These are phyloP conservation scores for Alternaria brassicicola DNA, from an alignment of 2,329 filamentous ascomycete genomes.

Conservation along the genomic window DNA sequence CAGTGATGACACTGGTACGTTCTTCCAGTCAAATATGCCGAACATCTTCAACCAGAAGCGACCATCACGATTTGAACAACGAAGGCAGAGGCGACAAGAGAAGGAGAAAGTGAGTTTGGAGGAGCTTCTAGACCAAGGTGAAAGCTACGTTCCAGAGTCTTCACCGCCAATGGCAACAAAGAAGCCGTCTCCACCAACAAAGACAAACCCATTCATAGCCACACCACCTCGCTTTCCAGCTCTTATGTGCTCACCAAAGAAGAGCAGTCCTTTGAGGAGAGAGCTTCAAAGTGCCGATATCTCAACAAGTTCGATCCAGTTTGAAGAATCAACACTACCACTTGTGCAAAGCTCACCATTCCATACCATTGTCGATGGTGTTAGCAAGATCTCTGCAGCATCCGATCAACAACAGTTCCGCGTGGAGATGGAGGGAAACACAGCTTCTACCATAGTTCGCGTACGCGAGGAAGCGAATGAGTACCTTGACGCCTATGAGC, in stretches of 20 bases:
- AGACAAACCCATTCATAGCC: conserved; percentile 40
- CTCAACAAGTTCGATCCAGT: conserved; percentile 26
- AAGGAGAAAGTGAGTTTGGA: conserved; percentile 41
- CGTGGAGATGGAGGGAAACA: conserved; percentile 38
- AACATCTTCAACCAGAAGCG: conserved; percentile 33
- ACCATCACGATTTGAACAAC: conserved; percentile 22
- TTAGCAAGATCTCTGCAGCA: conserved; percentile 31
- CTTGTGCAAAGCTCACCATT: conserved; percentile 44
- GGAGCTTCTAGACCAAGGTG: conserved; percentile 38
- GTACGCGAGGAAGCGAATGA: conserved; percentile 44
- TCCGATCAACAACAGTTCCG: conserved; percentile 43
- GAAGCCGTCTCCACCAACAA: conserved; percentile 18
- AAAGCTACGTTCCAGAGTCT: conserved; percentile 41
- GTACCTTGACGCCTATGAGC: conserved; percentile 43
- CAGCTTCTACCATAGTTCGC: conserved; percentile 35
- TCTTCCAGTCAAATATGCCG: conserved; percentile 44
- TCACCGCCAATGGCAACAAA: conserved; percentile 31
- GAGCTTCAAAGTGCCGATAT: conserved; percentile 39
- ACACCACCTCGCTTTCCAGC: conserved; percentile 40
- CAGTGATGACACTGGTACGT: conserved; percentile 48
- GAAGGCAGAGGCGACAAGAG: conserved; percentile 28
- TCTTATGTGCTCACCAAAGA: conserved; percentile 36
- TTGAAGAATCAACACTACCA: conserved; percentile 39
- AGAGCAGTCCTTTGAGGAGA: conserved; percentile 44
- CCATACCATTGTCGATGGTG: conserved; percentile 36